Evolutionary conservation across 1,284 basidiomycete species (phyloP).

Genomic region (Trametes hirsuta): DNA sequence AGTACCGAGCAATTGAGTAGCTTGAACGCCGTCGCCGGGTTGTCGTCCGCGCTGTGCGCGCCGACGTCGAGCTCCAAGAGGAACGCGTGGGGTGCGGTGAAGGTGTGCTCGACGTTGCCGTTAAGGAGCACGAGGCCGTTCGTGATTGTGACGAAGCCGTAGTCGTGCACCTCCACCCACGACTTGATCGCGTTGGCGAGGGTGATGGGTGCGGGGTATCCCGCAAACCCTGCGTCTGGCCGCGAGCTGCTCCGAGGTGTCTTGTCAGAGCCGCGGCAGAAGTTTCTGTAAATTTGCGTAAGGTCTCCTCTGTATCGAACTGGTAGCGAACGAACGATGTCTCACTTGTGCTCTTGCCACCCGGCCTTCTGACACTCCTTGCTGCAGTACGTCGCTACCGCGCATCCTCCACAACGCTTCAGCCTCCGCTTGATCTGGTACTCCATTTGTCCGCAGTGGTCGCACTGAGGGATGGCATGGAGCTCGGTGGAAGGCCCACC

Average conservation of each 20-base stretch:
- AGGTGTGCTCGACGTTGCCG: not conserved
- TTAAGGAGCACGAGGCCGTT: not conserved
- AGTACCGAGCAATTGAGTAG: not conserved
- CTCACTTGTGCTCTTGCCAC: slow-evolving; percentile 2
- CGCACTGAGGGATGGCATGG: not conserved
- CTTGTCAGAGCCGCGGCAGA: not conserved
- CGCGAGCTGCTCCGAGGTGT: not conserved
- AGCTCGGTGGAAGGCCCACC: not conserved
- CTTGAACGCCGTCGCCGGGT: not conserved
- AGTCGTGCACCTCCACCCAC: not conserved
- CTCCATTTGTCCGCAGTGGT: not conserved
- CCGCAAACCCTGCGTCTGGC: not conserved
- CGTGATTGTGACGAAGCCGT: not conserved
- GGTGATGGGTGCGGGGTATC: not conserved
- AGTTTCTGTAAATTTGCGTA: not conserved
- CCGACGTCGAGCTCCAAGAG: not conserved
- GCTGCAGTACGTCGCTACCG: slow-evolving; percentile 1
- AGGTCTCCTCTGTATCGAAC: not conserved
- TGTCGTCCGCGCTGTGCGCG: not conserved
- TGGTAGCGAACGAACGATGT: not conserved
- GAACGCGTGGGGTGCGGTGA: not conserved
- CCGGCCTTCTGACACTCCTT: slow-evolving; percentile 1
- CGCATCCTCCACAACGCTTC: slow-evolving; percentile 4
- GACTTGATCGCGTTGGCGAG: not conserved
- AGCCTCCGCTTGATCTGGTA: not conserved